Conservation (phyloP, 441 rosid species). For the Erysimum cheiri region DNA sequence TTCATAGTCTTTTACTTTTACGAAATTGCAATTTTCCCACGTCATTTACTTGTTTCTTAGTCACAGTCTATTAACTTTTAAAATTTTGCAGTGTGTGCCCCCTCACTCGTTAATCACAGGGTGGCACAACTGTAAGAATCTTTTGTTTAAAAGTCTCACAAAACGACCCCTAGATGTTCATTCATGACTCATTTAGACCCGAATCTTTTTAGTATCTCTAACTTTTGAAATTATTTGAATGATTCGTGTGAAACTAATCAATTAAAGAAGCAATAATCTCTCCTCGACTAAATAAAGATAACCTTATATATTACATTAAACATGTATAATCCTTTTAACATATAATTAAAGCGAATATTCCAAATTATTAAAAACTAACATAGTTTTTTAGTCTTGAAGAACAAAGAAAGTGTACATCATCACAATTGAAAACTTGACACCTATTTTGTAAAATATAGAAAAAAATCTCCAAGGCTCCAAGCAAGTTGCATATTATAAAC, state of each 20-base stretch:
- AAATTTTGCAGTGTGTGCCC: background rate
- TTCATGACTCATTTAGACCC: background rate
- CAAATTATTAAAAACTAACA: background rate
- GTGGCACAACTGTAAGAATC: background rate
- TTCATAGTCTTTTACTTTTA: constrained; percentile 19
- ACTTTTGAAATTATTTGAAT: background rate
- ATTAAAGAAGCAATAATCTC: background rate
- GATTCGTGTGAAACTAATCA: background rate
- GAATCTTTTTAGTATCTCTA: background rate
- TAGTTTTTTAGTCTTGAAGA: background rate
- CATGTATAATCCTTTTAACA: background rate
- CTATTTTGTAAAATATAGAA: background rate
- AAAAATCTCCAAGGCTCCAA: too few species aligned
- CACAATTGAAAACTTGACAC: constrained; percentile 30
- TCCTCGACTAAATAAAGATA: background rate
- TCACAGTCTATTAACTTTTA: background rate
- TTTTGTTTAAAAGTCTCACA: background rate
- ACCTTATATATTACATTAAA: background rate
- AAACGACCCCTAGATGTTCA: background rate
- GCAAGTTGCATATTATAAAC: constrained; percentile 22
- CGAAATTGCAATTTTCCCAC: constrained; percentile 4
- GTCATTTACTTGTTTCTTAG: background rate
- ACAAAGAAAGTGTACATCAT: background rate
- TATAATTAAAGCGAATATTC: background rate
- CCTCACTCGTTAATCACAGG: constrained; percentile 22